These are phyloP conservation scores for Misopates orontium DNA, from an alignment of 257 asterid species.

Conservation along the genomic window DNA sequence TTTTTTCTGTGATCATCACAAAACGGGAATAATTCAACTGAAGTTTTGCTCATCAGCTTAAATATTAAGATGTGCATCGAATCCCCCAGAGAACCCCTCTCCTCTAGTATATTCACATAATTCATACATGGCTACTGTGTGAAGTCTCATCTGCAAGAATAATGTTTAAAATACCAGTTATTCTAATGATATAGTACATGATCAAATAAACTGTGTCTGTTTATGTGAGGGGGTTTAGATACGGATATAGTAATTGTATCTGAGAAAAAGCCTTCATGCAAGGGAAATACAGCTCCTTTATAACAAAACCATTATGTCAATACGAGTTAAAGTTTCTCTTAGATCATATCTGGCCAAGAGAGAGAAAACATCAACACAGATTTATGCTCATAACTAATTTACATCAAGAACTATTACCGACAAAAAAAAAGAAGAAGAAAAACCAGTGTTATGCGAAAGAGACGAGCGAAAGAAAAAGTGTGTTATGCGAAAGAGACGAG, in stretches of 20 bases:
- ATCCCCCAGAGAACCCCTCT: slow-evolving; percentile 98
- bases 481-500: too few species aligned
- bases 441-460: too few species aligned
- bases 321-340: neutral
- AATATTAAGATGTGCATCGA: slow-evolving; percentile 97
- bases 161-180: slow-evolving; percentile 18
- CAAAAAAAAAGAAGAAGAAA: too few species aligned
- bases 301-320: slow-evolving; percentile 14
- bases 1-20: slow-evolving; percentile 93
- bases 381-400: neutral
- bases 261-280: too few species aligned
- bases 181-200: neutral
- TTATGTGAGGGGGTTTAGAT: neutral
- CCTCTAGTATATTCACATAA: slow-evolving; percentile 93
- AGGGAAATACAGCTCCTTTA: neutral
- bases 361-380: neutral
- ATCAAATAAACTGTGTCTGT: slow-evolving; percentile 9
- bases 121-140: slow-evolving; percentile 97
- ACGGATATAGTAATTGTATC: too few species aligned
- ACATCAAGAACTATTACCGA: too few species aligned
- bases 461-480: too few species aligned
- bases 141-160: slow-evolving; percentile 86
- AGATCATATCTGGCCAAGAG: neutral
- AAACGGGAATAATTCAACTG: slow-evolving; percentile 88
- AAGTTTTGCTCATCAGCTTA: slow-evolving; percentile 99